Percentiles rank a stretch among this genome's conserved stretches.
These are phyloP conservation scores for Jamesozyma jinghongensis DNA, from an alignment of 805 yeast species.

Conservation along the genomic window DNA sequence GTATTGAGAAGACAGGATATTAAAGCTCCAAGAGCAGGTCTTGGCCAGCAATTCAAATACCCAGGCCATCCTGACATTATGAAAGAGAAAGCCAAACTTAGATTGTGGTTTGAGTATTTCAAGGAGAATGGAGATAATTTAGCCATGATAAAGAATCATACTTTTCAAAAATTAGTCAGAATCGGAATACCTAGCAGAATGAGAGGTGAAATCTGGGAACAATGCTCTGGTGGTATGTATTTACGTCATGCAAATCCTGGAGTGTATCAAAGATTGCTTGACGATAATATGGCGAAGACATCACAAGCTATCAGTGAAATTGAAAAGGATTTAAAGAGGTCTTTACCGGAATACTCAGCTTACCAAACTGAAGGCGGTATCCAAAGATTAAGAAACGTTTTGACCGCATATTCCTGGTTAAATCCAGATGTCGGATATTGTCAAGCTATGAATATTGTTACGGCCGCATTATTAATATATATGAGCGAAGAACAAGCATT, in stretches of 20 bases:
- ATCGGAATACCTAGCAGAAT: slow-evolving; percentile 92
- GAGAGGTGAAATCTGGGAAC: slow-evolving; percentile 95
- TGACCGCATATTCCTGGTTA: slow-evolving; percentile 93
- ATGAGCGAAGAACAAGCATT: slow-evolving; percentile 97
- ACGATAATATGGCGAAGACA: slow-evolving; percentile 49
- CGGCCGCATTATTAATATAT: slow-evolving; percentile 66
- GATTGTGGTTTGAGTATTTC: slow-evolving; percentile 90
- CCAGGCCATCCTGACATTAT: slow-evolving; percentile 80
- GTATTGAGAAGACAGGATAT: slow-evolving; percentile 31
- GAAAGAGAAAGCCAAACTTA: slow-evolving; percentile 76
- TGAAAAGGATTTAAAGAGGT: slow-evolving; percentile 89
- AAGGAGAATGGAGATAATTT: slow-evolving; percentile 77
- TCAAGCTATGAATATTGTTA: slow-evolving; percentile 95
- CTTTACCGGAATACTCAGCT: slow-evolving; percentile 92
- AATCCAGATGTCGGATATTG: slow-evolving; percentile 97
- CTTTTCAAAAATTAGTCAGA: slow-evolving; percentile 73
- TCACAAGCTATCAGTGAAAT: slow-evolving; percentile 92
- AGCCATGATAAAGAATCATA: slow-evolving; percentile 61
- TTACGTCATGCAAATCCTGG: slow-evolving; percentile 52
- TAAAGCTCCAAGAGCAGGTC: slow-evolving; percentile 67
- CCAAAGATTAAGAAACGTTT: slow-evolving; percentile 69
- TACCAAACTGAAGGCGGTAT: slow-evolving; percentile 86
- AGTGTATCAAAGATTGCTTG: slow-evolving; percentile 50
- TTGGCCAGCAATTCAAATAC: slow-evolving; percentile 74
- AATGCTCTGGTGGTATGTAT: slow-evolving; percentile 79